Evolutionary conservation across 768 basidiomycete species (phyloP).

Genomic region (Xanthoconium purpureum): DNA sequence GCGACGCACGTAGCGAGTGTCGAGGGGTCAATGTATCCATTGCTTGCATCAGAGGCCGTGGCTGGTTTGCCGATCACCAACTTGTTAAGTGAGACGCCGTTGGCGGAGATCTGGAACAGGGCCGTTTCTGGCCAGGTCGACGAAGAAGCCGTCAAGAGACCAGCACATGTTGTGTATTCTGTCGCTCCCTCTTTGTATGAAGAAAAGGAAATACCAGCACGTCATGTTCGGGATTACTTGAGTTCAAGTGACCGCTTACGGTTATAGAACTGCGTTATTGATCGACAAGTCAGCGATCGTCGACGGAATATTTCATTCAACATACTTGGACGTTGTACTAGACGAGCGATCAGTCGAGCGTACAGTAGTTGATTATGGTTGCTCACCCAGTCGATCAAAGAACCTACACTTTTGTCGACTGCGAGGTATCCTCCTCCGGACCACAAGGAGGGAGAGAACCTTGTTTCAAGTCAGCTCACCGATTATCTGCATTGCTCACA

Average conservation of each 20-base stretch:
- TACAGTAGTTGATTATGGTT: not conserved
- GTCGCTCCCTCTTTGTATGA: constrained; percentile 47
- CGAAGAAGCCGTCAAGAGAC: constrained; percentile 58
- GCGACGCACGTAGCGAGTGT: constrained; percentile 58
- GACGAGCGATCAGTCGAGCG: not conserved
- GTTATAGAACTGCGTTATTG: constrained; percentile 28
- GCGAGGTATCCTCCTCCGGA: constrained; percentile 38
- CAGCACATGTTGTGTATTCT: constrained; percentile 63
- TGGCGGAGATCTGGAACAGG: constrained; percentile 50
- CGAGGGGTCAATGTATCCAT: constrained; percentile 56
- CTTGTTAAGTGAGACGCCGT: constrained; percentile 45
- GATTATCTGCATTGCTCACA: not conserved
- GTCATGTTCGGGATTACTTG: not conserved
- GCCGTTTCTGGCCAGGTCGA: constrained; percentile 60
- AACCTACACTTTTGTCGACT: constrained; percentile 37
- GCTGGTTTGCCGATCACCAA: constrained; percentile 58
- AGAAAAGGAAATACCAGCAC: not conserved
- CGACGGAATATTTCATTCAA: not conserved
- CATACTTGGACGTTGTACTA: constrained; percentile 41
- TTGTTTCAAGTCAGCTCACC: not conserved
- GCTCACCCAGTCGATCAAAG: constrained; percentile 44
- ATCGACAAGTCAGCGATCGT: constrained; percentile 1
- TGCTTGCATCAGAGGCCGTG: constrained; percentile 39
- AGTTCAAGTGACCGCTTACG: constrained; percentile 12
- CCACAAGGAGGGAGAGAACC: constrained; percentile 23